These are phyloP conservation scores for Blastocystis sp. DNA, from an alignment of 352 stramenopile species.

Conservation along the genomic window DNA sequence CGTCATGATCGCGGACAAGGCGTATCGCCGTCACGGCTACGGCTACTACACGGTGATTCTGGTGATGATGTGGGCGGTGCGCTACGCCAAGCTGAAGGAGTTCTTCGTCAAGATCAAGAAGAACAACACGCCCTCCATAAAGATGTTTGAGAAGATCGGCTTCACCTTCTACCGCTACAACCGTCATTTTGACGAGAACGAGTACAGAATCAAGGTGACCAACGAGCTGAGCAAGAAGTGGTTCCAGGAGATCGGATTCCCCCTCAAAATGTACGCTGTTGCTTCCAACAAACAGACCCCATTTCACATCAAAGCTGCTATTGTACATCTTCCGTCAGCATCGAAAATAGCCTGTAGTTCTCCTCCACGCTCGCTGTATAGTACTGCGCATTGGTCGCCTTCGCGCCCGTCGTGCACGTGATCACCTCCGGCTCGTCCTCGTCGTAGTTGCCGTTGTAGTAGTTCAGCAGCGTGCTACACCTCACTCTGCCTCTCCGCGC, in stretches of 20 bases:
- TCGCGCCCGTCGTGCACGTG: slow-evolving; percentile 56
- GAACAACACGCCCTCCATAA: slow-evolving; percentile 63
- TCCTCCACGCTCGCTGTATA: slow-evolving; percentile 42
- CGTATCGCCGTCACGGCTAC: slow-evolving; percentile 66
- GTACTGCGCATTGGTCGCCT: slow-evolving; percentile 48
- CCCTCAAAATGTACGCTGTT: slow-evolving; percentile 25
- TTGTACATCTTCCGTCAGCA: slow-evolving; percentile 24
- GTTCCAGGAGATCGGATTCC: slow-evolving; percentile 49
- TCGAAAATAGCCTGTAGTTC: slow-evolving; percentile 39
- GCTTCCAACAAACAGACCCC: background rate
- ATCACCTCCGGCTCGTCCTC: slow-evolving; percentile 58
- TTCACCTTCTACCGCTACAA: slow-evolving; percentile 67
- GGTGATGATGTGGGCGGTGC: slow-evolving; percentile 65
- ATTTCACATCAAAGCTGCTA: background rate
- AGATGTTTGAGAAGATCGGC: slow-evolving; percentile 72
- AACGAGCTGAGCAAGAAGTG: slow-evolving; percentile 57
- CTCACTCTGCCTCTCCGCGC: background rate
- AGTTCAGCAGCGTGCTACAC: slow-evolving; percentile 46
- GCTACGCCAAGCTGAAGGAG: slow-evolving; percentile 69
- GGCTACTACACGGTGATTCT: slow-evolving; percentile 45
- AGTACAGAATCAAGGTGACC: slow-evolving; percentile 43
- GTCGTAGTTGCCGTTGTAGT: background rate
- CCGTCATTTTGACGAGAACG: slow-evolving; percentile 61
- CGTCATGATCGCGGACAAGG: slow-evolving; percentile 73
- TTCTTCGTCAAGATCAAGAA: slow-evolving; percentile 74